A percentile compares a stretch with the other conserved stretches of the same genome.
Evolutionary conservation across 345 rosid species (phyloP).

Genomic region (Eucalyptus curtisii): DNA sequence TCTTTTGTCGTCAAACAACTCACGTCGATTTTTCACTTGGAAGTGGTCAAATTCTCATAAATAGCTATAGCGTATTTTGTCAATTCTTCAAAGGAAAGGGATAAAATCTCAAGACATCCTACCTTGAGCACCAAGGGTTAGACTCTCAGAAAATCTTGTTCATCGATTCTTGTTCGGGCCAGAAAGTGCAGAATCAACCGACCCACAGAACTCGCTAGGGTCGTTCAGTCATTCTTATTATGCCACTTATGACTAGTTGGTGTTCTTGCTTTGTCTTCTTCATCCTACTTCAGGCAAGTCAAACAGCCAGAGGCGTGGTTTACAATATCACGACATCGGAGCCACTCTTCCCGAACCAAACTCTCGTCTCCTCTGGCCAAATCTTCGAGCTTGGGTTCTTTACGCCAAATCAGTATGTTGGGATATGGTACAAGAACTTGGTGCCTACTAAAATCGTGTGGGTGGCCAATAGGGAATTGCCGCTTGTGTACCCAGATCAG

Average conservation of each 20-base stretch:
- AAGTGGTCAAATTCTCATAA: neutral
- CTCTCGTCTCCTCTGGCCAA: neutral
- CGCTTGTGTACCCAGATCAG: slow-evolving; percentile 1
- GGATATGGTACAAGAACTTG: neutral
- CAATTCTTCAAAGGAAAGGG: too few species aligned
- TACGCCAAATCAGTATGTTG: neutral
- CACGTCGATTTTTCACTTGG: too few species aligned
- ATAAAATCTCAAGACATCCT: too few species aligned
- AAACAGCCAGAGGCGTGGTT: neutral
- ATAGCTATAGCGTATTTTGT: neutral
- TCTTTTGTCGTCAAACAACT: neutral
- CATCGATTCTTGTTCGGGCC: neutral
- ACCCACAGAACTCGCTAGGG: neutral
- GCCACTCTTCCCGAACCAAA: neutral
- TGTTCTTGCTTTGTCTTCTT: neutral
- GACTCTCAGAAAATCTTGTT: neutral
- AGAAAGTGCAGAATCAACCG: neutral
- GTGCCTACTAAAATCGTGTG: slow-evolving; percentile 7
- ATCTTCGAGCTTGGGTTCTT: slow-evolving; percentile 1
- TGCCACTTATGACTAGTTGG: neutral
- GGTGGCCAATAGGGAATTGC: slow-evolving; percentile 23
- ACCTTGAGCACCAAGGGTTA: neutral
- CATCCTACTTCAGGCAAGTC: neutral
- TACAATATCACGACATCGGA: neutral
- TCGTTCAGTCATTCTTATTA: neutral